Evolutionary conservation across 73 alveolate genomes (phyloP).

Genomic region (Breviolum minutum): DNA sequence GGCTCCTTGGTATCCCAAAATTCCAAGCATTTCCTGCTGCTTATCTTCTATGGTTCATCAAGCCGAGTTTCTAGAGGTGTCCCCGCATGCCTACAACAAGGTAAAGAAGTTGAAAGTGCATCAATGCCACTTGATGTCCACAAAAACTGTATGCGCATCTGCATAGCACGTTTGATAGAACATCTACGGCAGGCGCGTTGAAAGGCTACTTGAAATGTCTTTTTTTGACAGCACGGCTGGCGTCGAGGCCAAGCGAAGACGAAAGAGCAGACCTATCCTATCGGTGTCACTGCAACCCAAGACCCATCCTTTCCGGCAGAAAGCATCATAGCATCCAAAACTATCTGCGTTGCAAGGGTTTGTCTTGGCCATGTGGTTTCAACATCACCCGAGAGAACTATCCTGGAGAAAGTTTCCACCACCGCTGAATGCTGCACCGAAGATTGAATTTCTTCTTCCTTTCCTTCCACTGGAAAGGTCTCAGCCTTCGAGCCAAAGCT

Average conservation of each 20-base stretch:
- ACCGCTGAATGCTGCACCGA: slow-evolving; percentile 49
- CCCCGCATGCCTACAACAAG: background rate
- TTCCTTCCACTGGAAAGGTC: slow-evolving; percentile 36
- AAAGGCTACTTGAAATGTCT: too few species aligned
- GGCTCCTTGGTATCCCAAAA: background rate
- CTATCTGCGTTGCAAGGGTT: slow-evolving; percentile 35
- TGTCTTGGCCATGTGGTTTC: slow-evolving; percentile 58
- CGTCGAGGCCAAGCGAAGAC: too few species aligned
- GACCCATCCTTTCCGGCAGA: slow-evolving; percentile 13
- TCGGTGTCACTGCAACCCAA: background rate
- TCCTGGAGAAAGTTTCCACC: background rate
- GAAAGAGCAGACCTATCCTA: too few species aligned
- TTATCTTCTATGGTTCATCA: background rate
- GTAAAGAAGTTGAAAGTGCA: too few species aligned
- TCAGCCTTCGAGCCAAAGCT: slow-evolving; percentile 59
- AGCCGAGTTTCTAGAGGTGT: background rate
- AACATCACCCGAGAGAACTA: slow-evolving; percentile 9
- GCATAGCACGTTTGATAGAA: too few species aligned
- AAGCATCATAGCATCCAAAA: slow-evolving; percentile 59
- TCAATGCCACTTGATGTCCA: too few species aligned
- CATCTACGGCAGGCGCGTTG: too few species aligned
- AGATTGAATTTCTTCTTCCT: background rate
- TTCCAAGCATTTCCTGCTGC: background rate
- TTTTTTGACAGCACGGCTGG: too few species aligned
- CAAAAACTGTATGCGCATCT: too few species aligned